Evolutionary conservation across 2,329 filamentous ascomycete genomes (phyloP).

Genomic region (Coccinonectria pachysandricola): DNA sequence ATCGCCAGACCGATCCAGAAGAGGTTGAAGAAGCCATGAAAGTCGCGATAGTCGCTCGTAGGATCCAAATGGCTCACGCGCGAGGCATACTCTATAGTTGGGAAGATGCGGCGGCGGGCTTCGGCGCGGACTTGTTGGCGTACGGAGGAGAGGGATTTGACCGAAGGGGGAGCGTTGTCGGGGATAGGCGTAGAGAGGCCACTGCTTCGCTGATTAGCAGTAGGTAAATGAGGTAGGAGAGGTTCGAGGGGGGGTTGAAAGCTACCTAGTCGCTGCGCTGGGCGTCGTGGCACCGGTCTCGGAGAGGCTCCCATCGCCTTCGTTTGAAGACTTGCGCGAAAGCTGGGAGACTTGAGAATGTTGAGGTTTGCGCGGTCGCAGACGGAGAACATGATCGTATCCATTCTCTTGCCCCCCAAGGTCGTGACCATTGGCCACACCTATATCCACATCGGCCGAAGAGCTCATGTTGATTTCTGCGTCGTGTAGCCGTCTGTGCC

Average conservation of each 20-base stretch:
- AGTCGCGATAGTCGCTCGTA: slow-evolving; percentile 82
- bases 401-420: slow-evolving; percentile 23
- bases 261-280: too few species aligned
- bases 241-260: too few species aligned
- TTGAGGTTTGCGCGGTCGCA: slow-evolving; percentile 39
- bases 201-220: slow-evolving; percentile 32
- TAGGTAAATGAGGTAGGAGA: background rate
- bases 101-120: slow-evolving; percentile 76
- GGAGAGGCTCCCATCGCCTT: slow-evolving; percentile 20
- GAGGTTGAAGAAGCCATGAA: slow-evolving; percentile 92
- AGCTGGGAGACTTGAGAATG: slow-evolving; percentile 37
- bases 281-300: slow-evolving; percentile 37
- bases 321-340: slow-evolving; percentile 26
- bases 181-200: slow-evolving; percentile 76
- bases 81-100: slow-evolving; percentile 81
- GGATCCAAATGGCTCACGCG: slow-evolving; percentile 95
- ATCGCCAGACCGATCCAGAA: slow-evolving; percentile 97
- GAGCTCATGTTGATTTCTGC: slow-evolving; percentile 21
- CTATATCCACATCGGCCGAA: slow-evolving; percentile 19
- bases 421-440: slow-evolving; percentile 16
- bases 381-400: slow-evolving; percentile 35
- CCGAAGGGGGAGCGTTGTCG: slow-evolving; percentile 85
- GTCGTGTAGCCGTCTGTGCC: too few species aligned
- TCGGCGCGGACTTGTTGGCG: slow-evolving; percentile 75
- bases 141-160: slow-evolving; percentile 73